phyloP scores from a whole-genome alignment of 306 rosid genomes.

The Sesbania bispinosa region DNA sequence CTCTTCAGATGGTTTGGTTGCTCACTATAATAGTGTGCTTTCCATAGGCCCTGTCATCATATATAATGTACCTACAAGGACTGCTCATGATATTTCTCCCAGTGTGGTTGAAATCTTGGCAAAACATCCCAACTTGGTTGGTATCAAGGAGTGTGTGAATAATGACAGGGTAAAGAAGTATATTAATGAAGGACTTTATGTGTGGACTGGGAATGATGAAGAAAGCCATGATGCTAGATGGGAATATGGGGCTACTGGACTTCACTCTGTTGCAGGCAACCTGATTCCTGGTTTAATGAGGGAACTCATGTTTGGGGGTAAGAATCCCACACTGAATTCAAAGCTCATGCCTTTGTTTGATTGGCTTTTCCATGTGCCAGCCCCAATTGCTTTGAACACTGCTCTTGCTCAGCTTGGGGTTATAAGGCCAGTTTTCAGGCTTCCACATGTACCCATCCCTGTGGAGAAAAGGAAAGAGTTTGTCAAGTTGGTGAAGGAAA shows the following conservation, averaged over 20 bases:
- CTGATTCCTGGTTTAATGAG: slow-evolving; percentile 71
- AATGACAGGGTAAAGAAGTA: slow-evolving; percentile 62
- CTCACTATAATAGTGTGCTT: slow-evolving; percentile 65
- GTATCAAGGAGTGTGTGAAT: slow-evolving; percentile 87
- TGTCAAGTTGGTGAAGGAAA: slow-evolving; percentile 62
- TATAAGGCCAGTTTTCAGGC: slow-evolving; percentile 84
- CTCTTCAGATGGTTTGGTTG: slow-evolving; percentile 62
- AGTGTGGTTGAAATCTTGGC: slow-evolving; percentile 44
- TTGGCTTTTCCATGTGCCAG: slow-evolving; percentile 74
- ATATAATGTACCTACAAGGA: slow-evolving; percentile 84
- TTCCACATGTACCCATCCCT: slow-evolving; percentile 80
- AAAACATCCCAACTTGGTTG: slow-evolving; percentile 59
- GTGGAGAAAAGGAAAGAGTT: slow-evolving; percentile 71
- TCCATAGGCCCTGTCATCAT: slow-evolving; percentile 75
- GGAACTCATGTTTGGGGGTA: slow-evolving; percentile 62
- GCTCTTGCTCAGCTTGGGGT: slow-evolving; percentile 93
- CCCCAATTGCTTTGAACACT: slow-evolving; percentile 64
- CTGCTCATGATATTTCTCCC: slow-evolving; percentile 84
- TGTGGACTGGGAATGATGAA: slow-evolving; percentile 87
- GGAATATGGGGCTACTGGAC: slow-evolving; percentile 79
- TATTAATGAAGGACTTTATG: slow-evolving; percentile 43
- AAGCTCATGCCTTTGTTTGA: slow-evolving; percentile 65
- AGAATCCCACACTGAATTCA: slow-evolving; percentile 49
- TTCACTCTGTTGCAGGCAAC: slow-evolving; percentile 66
- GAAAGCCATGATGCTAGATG: slow-evolving; percentile 86